A percentile compares a stretch with the other conserved stretches of the same genome.
These are phyloP conservation scores for Kurtzmaniella quercitrusa DNA, from an alignment of 1,139 yeast species.

Conservation along the genomic window DNA sequence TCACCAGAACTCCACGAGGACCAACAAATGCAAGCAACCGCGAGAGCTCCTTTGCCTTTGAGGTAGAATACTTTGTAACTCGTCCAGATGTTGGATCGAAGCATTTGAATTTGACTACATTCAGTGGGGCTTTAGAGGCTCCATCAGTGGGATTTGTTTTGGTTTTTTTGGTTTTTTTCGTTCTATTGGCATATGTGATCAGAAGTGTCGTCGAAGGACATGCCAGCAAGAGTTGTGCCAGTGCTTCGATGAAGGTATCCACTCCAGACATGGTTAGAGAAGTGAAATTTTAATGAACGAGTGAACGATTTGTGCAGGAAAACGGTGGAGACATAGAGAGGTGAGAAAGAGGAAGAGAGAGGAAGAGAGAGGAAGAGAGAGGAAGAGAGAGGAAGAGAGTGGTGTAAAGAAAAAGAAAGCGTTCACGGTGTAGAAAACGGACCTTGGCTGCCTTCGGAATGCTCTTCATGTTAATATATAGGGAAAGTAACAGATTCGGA, in stretches of 20 bases:
- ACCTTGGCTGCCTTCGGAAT: too few species aligned
- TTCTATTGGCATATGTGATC: constrained; percentile 33
- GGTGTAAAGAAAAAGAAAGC: too few species aligned
- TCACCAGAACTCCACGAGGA: constrained; percentile 63
- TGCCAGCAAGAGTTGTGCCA: constrained; percentile 32
- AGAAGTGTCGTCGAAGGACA: constrained; percentile 38
- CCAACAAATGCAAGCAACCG: constrained; percentile 80
- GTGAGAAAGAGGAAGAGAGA: background rate
- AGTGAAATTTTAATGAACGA: background rate
- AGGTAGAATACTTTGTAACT: constrained; percentile 58
- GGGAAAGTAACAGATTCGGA: too few species aligned
- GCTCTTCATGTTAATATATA: too few species aligned
- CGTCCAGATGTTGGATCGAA: constrained; percentile 70
- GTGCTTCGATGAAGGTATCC: constrained; percentile 33
- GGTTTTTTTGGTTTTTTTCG: constrained; percentile 21
- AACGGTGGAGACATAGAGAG: background rate
- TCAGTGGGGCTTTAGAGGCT: constrained; percentile 15
- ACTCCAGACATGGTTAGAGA: constrained; percentile 9
- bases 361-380: background rate
- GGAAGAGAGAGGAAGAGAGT: too few species aligned
- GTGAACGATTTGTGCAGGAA: background rate
- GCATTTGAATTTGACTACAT: constrained; percentile 58
- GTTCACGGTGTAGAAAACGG: too few species aligned
- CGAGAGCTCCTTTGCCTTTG: constrained; percentile 72
- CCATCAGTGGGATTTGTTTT: constrained; percentile 15